These are phyloP conservation scores for Ophiocordyceps unilateralis DNA, from an alignment of 2,329 filamentous ascomycete genomes.

Conservation along the genomic window DNA sequence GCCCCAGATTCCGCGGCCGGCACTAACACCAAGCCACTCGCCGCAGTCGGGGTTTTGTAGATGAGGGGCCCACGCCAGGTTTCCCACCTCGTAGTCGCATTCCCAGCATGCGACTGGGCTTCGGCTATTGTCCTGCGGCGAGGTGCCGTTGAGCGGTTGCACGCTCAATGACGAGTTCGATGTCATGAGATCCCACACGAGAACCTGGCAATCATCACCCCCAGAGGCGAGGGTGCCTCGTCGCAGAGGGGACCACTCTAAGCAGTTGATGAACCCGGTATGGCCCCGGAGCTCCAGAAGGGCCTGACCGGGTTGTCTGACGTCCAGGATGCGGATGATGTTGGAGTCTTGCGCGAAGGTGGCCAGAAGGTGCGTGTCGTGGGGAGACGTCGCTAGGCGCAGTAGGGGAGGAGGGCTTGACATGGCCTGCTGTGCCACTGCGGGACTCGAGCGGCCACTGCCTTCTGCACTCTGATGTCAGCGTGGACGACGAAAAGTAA, in stretches of 20 bases:
- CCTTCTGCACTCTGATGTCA: constrained; percentile 28
- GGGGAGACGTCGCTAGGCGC: constrained; percentile 74
- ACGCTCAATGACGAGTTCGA: constrained; percentile 23
- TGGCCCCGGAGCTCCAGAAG: constrained; percentile 87
- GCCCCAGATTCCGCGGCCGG: constrained; percentile 68
- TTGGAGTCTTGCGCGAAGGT: constrained; percentile 92
- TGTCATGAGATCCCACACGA: constrained; percentile 86
- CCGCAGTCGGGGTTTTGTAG: constrained; percentile 50
- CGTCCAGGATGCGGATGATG: constrained; percentile 85
- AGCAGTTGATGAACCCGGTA: constrained; percentile 68
- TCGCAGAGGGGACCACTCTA: constrained; percentile 85
- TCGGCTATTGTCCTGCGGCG: constrained; percentile 37
- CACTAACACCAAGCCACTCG: constrained; percentile 73
- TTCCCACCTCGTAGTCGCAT: constrained; percentile 75
- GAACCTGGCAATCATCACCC: constrained; percentile 76
- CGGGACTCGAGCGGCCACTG: constrained; percentile 48
- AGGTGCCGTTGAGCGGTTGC: constrained; percentile 29
- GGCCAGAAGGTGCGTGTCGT: constrained; percentile 89
- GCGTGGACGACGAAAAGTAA: background rate
- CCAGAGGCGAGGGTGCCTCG: constrained; percentile 82
- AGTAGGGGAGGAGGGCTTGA: constrained; percentile 60
- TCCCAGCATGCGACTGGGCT: constrained; percentile 64
- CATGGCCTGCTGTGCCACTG: constrained; percentile 62
- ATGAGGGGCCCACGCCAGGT: constrained; percentile 70
- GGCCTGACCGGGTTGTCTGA: constrained; percentile 88